phyloP scores from a whole-genome alignment of 108 stramenopile species.

The Nitzschia sp. region DNA sequence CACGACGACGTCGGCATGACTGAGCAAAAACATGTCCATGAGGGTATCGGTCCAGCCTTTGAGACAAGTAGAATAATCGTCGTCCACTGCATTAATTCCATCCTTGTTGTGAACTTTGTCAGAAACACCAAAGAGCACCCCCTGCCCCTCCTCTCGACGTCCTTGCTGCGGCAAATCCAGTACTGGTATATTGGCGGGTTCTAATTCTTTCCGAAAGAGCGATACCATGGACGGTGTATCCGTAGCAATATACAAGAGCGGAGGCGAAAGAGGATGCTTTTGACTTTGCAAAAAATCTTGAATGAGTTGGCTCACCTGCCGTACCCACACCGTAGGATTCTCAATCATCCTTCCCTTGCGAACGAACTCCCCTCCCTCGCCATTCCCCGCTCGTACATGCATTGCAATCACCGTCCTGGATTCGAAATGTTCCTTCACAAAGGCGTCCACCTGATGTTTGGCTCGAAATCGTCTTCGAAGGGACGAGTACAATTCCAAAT shows the following conservation, averaged over 20 bases:
- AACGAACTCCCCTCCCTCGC: conserved; percentile 47
- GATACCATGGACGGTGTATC: conserved; percentile 45
- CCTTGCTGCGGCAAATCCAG: conserved; percentile 15
- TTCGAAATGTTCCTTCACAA: conserved; percentile 11
- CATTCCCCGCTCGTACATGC: conserved; percentile 62
- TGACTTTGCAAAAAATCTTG: conserved; percentile 9
- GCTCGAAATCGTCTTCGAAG: conserved; percentile 28
- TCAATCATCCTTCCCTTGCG: conserved; percentile 36
- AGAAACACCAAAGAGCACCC: conserved; percentile 32
- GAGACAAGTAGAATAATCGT: conserved; percentile 22
- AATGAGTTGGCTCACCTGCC: conserved; percentile 4
- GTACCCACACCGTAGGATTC: conserved; percentile 16
- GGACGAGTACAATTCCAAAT: conserved; percentile 28
- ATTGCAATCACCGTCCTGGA: conserved; percentile 37
- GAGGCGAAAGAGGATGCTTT: background rate
- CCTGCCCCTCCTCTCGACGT: conserved; percentile 18
- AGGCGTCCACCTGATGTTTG: conserved; percentile 18
- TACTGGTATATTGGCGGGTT: conserved; percentile 7
- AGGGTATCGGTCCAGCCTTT: conserved; percentile 40
- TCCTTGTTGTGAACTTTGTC: conserved; percentile 21
- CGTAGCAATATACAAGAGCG: conserved; percentile 50
- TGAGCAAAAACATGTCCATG: conserved; percentile 45
- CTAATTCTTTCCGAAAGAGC: conserved; percentile 21
- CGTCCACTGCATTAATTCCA: background rate
- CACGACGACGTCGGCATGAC: conserved; percentile 51